Evolutionary conservation across 2,329 filamentous ascomycete species (phyloP).

Genomic region (Claviceps sp.): DNA sequence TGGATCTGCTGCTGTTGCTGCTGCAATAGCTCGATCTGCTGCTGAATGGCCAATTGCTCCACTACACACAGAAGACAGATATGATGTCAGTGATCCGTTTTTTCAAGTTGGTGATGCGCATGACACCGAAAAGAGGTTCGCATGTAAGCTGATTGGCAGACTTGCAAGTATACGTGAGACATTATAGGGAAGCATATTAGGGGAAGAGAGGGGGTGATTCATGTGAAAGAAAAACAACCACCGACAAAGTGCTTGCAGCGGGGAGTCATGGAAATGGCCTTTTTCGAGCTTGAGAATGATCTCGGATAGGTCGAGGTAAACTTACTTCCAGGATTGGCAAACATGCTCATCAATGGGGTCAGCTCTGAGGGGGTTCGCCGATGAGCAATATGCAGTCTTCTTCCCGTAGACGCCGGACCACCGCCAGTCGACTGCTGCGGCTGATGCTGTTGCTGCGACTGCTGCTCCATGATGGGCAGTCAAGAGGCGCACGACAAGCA

Average conservation of each 20-base stretch:
- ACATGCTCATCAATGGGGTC: slow-evolving; percentile 95
- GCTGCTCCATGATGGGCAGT: slow-evolving; percentile 45
- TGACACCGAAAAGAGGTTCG: not conserved
- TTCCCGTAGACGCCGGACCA: slow-evolving; percentile 63
- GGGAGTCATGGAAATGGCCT: not conserved
- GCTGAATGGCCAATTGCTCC: slow-evolving; percentile 95
- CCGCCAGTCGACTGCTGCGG: slow-evolving; percentile 34
- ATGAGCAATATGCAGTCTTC: slow-evolving; percentile 93
- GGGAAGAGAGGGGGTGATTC: not conserved
- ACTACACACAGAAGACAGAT: slow-evolving; percentile 36
- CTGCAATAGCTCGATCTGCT: slow-evolving; percentile 94
- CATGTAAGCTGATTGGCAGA: not conserved
- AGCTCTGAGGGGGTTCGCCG: slow-evolving; percentile 93
- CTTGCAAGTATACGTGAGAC: not conserved
- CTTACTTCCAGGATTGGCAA: slow-evolving; percentile 51
- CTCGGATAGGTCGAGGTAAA: slow-evolving; percentile 11
- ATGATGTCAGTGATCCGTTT: not conserved
- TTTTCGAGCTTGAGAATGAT: not conserved
- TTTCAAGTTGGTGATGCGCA: not conserved
- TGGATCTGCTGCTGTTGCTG: slow-evolving; percentile 97
- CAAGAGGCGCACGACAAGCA: slow-evolving; percentile 24
- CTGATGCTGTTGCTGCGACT: slow-evolving; percentile 44
- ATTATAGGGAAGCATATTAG: not conserved
- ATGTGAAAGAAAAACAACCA: not conserved
- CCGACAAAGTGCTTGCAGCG: not conserved